Conservation (phyloP, 768 basidiomycete genomes). For the Tremella yokohamensis region DNA sequence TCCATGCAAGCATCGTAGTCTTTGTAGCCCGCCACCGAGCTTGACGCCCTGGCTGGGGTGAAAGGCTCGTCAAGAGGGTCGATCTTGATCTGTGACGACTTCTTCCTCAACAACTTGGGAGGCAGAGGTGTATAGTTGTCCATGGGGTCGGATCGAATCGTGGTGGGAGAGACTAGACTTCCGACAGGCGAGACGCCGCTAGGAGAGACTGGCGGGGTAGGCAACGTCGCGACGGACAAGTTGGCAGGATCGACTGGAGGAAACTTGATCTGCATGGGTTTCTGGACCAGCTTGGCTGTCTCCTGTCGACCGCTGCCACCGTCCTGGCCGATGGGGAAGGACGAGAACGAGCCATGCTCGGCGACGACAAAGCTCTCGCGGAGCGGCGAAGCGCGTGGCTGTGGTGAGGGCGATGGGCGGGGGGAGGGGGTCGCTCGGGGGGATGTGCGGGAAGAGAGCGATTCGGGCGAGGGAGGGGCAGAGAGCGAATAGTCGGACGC, state of each 20-base stretch:
- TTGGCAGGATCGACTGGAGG: background rate
- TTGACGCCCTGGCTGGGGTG: background rate
- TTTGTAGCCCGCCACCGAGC: conserved; percentile 16
- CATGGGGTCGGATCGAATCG: background rate
- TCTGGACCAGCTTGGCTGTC: background rate
- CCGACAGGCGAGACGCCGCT: background rate
- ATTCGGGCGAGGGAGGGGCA: conserved; percentile 9
- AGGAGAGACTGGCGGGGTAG: background rate
- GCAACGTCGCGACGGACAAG: too few relatives aligned
- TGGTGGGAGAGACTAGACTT: too few relatives aligned
- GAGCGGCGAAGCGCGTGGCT: too few relatives aligned
- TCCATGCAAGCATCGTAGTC: conserved; percentile 45
- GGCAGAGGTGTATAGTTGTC: background rate
- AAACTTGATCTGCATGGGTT: conserved; percentile 12
- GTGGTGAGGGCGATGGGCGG: too few relatives aligned
- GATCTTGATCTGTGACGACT: conserved; percentile 5
- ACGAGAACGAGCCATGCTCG: too few relatives aligned
- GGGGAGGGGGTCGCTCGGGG: background rate
- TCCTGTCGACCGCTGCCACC: too few relatives aligned
- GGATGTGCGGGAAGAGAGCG: background rate
- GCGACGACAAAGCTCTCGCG: too few relatives aligned
- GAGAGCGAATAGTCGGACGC: conserved; percentile 45
- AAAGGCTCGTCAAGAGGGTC: conserved; percentile 1
- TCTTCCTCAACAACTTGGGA: background rate
- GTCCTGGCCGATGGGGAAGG: too few relatives aligned